Evolutionary conservation across 2,329 filamentous ascomycete genomes (phyloP).

Genomic region (Fusarium fujikuroi): DNA sequence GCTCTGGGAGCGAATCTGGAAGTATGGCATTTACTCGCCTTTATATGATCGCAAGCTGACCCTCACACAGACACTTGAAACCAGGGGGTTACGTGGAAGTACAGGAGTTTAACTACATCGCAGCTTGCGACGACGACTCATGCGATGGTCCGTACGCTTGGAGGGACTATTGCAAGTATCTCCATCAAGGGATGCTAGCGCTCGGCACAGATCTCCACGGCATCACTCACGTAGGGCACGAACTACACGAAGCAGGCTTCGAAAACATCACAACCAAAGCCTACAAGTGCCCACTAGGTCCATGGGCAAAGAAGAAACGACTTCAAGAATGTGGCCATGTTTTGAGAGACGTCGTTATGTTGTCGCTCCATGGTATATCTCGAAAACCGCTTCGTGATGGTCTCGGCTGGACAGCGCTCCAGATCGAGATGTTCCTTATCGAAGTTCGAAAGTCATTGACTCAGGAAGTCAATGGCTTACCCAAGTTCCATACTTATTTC

Average conservation of each 20-base stretch:
- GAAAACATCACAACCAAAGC: conserved; percentile 52
- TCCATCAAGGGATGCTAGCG: conserved; percentile 54
- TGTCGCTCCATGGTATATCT: conserved; percentile 54
- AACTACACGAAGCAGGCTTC: conserved; percentile 57
- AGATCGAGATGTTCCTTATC: conserved; percentile 58
- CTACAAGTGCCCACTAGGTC: conserved; percentile 60
- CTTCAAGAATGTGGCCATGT: conserved; percentile 59
- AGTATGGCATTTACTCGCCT: conserved; percentile 45
- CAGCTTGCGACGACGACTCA: conserved; percentile 58
- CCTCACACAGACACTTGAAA: conserved; percentile 57
- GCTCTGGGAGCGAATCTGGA: conserved; percentile 56
- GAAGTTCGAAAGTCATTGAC: conserved; percentile 54
- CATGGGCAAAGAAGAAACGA: conserved; percentile 57
- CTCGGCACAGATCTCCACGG: conserved; percentile 57
- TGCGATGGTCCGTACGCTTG: conserved; percentile 58
- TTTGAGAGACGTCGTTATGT: conserved; percentile 55
- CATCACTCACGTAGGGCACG: conserved; percentile 49
- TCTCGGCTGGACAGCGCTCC: conserved; percentile 53
- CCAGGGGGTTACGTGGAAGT: conserved; percentile 63
- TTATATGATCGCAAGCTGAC: neutral
- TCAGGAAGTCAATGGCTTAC: conserved; percentile 49
- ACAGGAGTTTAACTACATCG: conserved; percentile 57
- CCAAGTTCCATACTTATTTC: conserved; percentile 53
- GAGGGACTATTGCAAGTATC: conserved; percentile 57
- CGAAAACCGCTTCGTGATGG: conserved; percentile 53